These are phyloP conservation scores for Bassia scoparia DNA, from an alignment of 148 eudicot species.

Conservation along the genomic window DNA sequence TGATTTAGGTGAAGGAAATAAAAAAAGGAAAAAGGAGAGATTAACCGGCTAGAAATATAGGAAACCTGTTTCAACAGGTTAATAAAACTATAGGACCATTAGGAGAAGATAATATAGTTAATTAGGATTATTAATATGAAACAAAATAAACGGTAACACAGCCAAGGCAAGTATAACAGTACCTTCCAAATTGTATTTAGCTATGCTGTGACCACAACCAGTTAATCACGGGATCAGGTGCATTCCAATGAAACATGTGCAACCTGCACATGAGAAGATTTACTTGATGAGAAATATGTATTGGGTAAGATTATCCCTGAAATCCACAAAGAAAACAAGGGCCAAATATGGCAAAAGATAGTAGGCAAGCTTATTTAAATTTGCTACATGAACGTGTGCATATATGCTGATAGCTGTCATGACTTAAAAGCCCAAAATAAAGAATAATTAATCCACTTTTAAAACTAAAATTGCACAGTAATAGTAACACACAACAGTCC, in stretches of 20 bases:
- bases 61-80: no score
- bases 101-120: no score
- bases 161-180: background rate
- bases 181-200: conserved; percentile 18
- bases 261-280: conserved; percentile 16
- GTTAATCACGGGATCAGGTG: conserved; percentile 10
- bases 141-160: background rate
- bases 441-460: conserved; percentile 7
- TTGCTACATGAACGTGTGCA: conserved; percentile 15
- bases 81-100: no score
- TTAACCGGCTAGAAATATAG: no score
- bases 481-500: conserved; percentile 4
- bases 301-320: conserved; percentile 9
- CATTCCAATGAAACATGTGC: conserved; percentile 11
- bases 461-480: background rate
- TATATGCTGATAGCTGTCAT: conserved; percentile 24
- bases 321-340: background rate
- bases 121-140: background rate
- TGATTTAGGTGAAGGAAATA: no score
- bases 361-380: conserved; percentile 20
- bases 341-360: conserved; percentile 20
- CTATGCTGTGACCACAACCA: background rate
- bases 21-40: no score
- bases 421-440: conserved; percentile 13
- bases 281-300: background rate